Evolutionary conservation across 2,329 filamentous ascomycete species (phyloP), one percentile per base, ranked within the genome.

Genomic region (Hypomyces perniciosus): DNA sequence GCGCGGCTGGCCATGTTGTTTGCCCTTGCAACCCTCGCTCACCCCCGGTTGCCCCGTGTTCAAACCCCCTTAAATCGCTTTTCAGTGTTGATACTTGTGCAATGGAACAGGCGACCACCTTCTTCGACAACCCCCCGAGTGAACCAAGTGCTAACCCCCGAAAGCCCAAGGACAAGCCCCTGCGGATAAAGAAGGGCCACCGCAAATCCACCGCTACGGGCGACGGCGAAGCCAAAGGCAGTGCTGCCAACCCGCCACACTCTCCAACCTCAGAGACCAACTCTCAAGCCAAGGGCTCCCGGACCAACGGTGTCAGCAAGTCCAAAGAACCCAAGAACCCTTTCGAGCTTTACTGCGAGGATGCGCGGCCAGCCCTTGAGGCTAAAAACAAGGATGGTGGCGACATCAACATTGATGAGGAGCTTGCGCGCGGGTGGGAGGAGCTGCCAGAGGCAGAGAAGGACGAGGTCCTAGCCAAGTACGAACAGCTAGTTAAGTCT

Each of bases 161-260:
- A 57, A 65, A 88, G 84, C 86, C 86, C 33, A 85, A 88, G 68
- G 86, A 90, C 62, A 90, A 90, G 68, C 86, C 86, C 30, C 72
- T 90, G 56, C 80, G 86, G 31, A 84, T 81, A 56, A 90, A 90
- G 73, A 80, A 86, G 48, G 83, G 83, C 53, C 84, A 88, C 61
- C 73, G 85, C 48, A 85, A 85, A 68, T 72, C 76, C 27, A 80
- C 79, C 34, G 66, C 74, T 48, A 64, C 74, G 50, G 67, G 70
- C 53, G 72, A 71, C 55, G 61, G 64, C 60, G 77, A 77, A 45
- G 59, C 68, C 27, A 72, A 72, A 57, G 65, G 65, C 49, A 65
- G 66, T 56, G 68, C 72, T 34, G 72, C 74, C 60, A 75, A 70
- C 64, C 72, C 78, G 59, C 74, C 72, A 52, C 59, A 57, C 57